Evolutionary conservation across 2,329 filamentous ascomycete species (phyloP).

Genomic region (Ambrosiella xylebori): DNA sequence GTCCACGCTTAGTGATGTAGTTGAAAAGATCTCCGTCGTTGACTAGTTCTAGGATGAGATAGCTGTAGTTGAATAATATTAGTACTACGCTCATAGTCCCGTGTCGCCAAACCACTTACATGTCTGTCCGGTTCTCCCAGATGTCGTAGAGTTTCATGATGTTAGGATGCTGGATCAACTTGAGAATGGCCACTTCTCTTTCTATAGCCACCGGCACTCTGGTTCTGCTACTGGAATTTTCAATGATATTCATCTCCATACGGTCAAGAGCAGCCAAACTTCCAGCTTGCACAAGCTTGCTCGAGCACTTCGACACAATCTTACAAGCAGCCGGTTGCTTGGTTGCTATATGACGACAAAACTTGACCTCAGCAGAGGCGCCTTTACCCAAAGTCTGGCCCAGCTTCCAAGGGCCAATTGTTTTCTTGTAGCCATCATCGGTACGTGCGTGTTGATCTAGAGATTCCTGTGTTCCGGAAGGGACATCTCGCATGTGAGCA

Average conservation of each 20-base stretch:
- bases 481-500: background rate
- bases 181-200: constrained; percentile 91
- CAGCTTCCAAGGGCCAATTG: constrained; percentile 86
- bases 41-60: constrained; percentile 86
- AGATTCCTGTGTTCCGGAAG: background rate
- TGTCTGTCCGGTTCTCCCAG: constrained; percentile 90
- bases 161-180: constrained; percentile 85
- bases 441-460: constrained; percentile 16
- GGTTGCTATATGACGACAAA: constrained; percentile 65
- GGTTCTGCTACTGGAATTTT: constrained; percentile 41
- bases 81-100: background rate
- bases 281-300: constrained; percentile 64
- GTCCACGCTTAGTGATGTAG: constrained; percentile 59
- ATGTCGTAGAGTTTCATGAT: constrained; percentile 92
- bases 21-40: constrained; percentile 66
- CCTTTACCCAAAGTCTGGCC: constrained; percentile 80
- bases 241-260: constrained; percentile 42
- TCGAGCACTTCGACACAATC: constrained; percentile 74
- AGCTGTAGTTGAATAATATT: constrained; percentile 34
- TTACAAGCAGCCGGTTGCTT: constrained; percentile 80
- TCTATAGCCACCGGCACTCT: constrained; percentile 79
- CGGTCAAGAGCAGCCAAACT: constrained; percentile 72
- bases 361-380: constrained; percentile 70
- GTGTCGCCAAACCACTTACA: constrained; percentile 41
- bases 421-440: constrained; percentile 40